Evolutionary conservation across 2,329 filamentous ascomycete species (phyloP).

Genomic region (Ophiostoma piceae): DNA sequence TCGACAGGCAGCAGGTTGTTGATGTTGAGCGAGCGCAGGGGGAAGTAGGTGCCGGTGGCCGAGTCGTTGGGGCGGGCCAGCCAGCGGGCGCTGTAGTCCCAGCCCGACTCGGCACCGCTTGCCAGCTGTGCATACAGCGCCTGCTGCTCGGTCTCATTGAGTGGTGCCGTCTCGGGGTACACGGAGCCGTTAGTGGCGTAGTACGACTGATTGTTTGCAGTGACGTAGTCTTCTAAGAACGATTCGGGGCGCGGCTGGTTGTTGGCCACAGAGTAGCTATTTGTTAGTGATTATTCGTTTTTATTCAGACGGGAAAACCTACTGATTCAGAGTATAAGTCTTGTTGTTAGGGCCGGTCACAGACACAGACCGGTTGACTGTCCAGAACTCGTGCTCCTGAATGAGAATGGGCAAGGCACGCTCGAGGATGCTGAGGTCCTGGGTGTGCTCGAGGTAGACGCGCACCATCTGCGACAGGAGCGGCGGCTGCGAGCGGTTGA

Average conservation of each 20-base stretch:
- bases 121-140: constrained; percentile 58
- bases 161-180: constrained; percentile 47
- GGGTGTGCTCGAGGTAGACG: constrained; percentile 58
- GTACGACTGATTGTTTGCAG: constrained; percentile 61
- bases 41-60: constrained; percentile 57
- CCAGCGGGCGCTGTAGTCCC: constrained; percentile 60
- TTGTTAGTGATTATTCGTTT: no score
- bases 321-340: constrained; percentile 54
- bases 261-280: constrained; percentile 55
- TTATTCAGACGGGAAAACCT: constrained; percentile 27
- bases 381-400: constrained; percentile 60
- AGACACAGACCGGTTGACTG: constrained; percentile 53
- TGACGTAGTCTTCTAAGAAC: constrained; percentile 60
- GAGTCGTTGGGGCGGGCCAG: constrained; percentile 54
- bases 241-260: constrained; percentile 63
- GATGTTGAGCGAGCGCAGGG: constrained; percentile 58
- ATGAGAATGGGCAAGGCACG: constrained; percentile 58
- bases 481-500: constrained; percentile 64
- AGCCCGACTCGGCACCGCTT: constrained; percentile 60
- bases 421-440: constrained; percentile 56
- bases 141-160: constrained; percentile 50
- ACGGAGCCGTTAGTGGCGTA: constrained; percentile 54
- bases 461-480: constrained; percentile 62
- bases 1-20: constrained; percentile 57
- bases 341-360: constrained; percentile 42